Evolutionary conservation across 805 yeast genomes (phyloP).

Genomic region (Myxozyma monticola): DNA sequence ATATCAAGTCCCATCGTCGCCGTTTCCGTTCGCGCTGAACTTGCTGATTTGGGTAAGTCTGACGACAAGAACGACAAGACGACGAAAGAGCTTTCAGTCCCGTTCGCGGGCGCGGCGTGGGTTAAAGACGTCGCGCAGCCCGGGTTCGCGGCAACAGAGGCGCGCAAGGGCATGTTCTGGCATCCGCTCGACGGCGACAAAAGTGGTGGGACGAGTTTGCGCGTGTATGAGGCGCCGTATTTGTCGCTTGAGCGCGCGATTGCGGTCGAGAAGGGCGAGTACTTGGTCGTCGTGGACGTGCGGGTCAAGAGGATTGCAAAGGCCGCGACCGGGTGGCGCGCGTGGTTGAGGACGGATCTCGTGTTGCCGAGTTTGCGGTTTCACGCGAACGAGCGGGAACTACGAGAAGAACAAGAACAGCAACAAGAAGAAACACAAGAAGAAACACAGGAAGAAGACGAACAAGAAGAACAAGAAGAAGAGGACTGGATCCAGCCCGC

Average conservation of each 20-base stretch:
- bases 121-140: neutral
- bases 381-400: neutral
- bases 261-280: neutral
- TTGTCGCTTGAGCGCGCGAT: neutral
- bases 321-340: neutral
- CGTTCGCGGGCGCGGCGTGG: neutral
- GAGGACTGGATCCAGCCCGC: neutral
- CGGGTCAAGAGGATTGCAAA: neutral
- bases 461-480: neutral
- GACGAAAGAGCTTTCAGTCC: neutral
- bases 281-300: neutral
- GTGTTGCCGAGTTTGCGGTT: neutral
- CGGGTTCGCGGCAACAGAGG: neutral
- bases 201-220: neutral
- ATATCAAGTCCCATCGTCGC: too few species aligned
- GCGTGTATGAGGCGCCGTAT: neutral
- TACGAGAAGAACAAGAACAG: neutral
- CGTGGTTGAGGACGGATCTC: neutral
- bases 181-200: neutral
- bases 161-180: neutral
- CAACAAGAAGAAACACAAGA: neutral
- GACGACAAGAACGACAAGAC: conserved; percentile 2
- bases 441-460: neutral
- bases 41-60: too few species aligned
- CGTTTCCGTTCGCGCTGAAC: too few species aligned